Evolutionary conservation across 352 stramenopile genomes (phyloP), one percentile per base, ranked within the genome.

Genomic region (Phytophthora agathidicida): DNA sequence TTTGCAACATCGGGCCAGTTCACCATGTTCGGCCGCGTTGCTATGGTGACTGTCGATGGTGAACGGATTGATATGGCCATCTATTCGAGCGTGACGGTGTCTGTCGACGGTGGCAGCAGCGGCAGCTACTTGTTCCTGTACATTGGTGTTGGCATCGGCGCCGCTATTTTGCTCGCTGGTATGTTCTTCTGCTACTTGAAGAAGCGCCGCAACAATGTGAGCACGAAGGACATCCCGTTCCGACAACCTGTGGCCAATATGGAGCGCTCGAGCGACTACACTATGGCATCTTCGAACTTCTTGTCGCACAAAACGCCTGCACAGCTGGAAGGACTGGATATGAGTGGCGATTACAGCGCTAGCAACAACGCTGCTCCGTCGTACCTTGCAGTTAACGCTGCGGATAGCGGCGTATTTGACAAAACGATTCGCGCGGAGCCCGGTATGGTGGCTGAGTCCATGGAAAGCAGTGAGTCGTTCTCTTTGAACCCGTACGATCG

Each of bases 1-100:
- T 91, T 93, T 38, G 49, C 60, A 1, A 73, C 74, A 17, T 74
- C 80, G 2, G 83, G 83, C 2, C 55, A 80, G 41, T 91, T 88
- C 63, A 72, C 81, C 32, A 75, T 93, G 62, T 79, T 91, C 46
- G 86, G 79, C 9, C 81, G 80, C 16, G 75, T 89, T 27, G 80
- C 73, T 9, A 89, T 91, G 81, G 60, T 83, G 44, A 91, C 80
- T 22, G 68, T 80, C 23, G 83, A 93, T 55, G 83, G 83, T 13
- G 67, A 86, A 16, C 83, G 81, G 24, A 74, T 93, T 56, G 81
- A 93, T 38, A 90, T 91, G 81, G 83, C 83, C 11, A 85, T 93
- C 26, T 93, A 93, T 65, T 91, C 80, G 35, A 85, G 65, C 27
- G 60, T 91, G 27, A 72, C 72, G 8, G 83, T 88, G 22, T 73